Percentiles rank a stretch among this genome's conserved stretches.
These are phyloP conservation scores for Daphne laureola DNA, from an alignment of 441 rosid species.

Conservation along the genomic window DNA sequence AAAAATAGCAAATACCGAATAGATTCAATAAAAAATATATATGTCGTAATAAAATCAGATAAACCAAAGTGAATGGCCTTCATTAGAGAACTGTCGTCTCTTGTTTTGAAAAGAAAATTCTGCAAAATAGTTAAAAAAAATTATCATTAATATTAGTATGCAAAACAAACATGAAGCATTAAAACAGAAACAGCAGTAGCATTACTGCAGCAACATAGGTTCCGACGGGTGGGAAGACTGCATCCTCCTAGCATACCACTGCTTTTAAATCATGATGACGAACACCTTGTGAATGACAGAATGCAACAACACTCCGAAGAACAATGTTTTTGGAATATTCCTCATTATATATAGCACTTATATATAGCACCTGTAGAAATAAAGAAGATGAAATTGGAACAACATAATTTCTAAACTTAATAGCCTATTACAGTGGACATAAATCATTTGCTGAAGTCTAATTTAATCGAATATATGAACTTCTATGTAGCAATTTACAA, in stretches of 20 bases:
- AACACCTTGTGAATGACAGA: slow-evolving; percentile 68
- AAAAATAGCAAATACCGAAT: too few relatives aligned
- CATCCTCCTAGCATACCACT: slow-evolving; percentile 33
- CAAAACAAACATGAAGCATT: too few relatives aligned
- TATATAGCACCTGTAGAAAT: slow-evolving; percentile 57
- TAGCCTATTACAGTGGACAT: too few relatives aligned
- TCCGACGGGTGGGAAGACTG: too few relatives aligned
- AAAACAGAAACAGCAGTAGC: too few relatives aligned
- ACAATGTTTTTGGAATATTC: slow-evolving; percentile 51
- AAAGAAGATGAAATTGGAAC: slow-evolving; percentile 8
- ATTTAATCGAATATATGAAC: too few relatives aligned
- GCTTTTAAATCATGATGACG: slow-evolving; percentile 71
- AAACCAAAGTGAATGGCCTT: slow-evolving; percentile 68
- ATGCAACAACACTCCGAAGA: slow-evolving; percentile 50
- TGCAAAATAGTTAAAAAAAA: slow-evolving; percentile 23
- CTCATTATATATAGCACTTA: too few relatives aligned
- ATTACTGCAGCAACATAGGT: too few relatives aligned
- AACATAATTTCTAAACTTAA: slow-evolving; percentile 1
- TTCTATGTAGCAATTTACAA: too few relatives aligned
- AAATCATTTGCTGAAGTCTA: too few relatives aligned
- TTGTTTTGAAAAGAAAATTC: slow-evolving; percentile 59
- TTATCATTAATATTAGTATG: not conserved
- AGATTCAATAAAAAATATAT: slow-evolving; percentile 18
- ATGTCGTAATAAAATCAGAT: slow-evolving; percentile 50
- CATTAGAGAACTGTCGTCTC: slow-evolving; percentile 46